Percentiles rank a stretch among this genome's conserved stretches.
Conservation (phyloP, 192 early-diverging fungal species). For the Backusella australiensis region DNA sequence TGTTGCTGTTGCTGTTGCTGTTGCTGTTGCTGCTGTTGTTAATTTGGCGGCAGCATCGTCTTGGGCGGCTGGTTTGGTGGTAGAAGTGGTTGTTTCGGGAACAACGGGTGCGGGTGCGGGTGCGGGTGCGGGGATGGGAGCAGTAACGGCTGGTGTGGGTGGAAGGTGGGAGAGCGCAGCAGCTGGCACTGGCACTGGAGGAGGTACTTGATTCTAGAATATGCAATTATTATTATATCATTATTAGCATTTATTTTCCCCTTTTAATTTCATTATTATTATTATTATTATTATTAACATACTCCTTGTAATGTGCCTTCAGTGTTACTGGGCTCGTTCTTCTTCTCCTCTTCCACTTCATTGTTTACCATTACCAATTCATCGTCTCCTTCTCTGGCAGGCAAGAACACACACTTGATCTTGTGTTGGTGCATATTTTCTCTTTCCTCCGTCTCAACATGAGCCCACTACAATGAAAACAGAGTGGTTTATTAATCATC, state of each 20-base stretch:
- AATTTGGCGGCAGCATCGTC: not conserved
- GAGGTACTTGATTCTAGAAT: not conserved
- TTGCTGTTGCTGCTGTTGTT: not conserved
- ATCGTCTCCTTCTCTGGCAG: not conserved
- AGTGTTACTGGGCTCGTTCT: not conserved
- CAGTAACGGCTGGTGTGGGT: not conserved
- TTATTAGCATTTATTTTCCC: not conserved
- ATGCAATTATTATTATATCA: not conserved
- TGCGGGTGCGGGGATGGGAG: not conserved
- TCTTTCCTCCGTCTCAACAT: conserved; percentile 59
- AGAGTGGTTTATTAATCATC: not conserved
- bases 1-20: not conserved
- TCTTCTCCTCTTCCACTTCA: not conserved
- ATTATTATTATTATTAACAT: not conserved
- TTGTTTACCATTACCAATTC: not conserved
- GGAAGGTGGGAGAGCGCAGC: not conserved
- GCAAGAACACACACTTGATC: conserved; percentile 59
- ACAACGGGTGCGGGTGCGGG: not conserved
- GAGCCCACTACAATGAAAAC: conserved; percentile 51
- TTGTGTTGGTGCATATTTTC: conserved; percentile 66
- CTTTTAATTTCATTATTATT: not conserved
- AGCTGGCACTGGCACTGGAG: not conserved
- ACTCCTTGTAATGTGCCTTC: not conserved
- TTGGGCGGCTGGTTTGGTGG: not conserved
- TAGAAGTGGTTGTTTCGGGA: not conserved